phyloP scores from a whole-genome alignment of 192 early-diverging fungal species.

The Linnemannia zychae region DNA sequence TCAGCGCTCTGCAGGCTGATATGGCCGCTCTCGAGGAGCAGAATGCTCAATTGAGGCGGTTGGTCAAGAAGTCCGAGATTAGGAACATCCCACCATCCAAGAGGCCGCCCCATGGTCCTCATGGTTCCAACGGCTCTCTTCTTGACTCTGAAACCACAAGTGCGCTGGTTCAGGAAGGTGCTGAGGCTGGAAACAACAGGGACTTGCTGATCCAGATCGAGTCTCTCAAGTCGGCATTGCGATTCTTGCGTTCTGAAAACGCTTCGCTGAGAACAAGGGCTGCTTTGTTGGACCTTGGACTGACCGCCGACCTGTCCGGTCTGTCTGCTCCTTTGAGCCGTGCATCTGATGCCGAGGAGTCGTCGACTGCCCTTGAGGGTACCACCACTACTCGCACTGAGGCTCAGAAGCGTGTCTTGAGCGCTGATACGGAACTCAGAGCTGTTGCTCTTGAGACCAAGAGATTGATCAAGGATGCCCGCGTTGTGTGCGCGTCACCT shows the following conservation, averaged over 20 bases:
- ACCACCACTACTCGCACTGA: not conserved
- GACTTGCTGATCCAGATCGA: constrained; percentile 68
- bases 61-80: constrained; percentile 49
- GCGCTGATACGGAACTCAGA: constrained; percentile 41
- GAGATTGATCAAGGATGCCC: constrained; percentile 60
- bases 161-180: constrained; percentile 12
- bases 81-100: constrained; percentile 18
- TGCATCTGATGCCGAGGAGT: constrained; percentile 13
- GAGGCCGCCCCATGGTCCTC: constrained; percentile 13
- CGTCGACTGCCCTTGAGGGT: not conserved
- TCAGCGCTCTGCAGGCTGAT: constrained; percentile 77
- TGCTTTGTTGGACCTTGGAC: constrained; percentile 57
- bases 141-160: constrained; percentile 40
- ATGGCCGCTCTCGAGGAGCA: constrained; percentile 77
- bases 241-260: constrained; percentile 87
- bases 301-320: constrained; percentile 39
- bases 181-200: constrained; percentile 25
- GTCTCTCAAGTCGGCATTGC: constrained; percentile 79
- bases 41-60: constrained; percentile 66
- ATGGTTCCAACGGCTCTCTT: constrained; percentile 9
- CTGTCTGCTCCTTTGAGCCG: constrained; percentile 40
- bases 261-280: constrained; percentile 78
- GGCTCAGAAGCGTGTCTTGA: constrained; percentile 14
- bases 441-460: constrained; percentile 64
- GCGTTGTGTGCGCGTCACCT: constrained; percentile 60